Percentiles rank a stretch among this genome's conserved stretches.
Conservation (phyloP, 1,284 basidiomycete genomes). For the Trametes pubescens region DNA sequence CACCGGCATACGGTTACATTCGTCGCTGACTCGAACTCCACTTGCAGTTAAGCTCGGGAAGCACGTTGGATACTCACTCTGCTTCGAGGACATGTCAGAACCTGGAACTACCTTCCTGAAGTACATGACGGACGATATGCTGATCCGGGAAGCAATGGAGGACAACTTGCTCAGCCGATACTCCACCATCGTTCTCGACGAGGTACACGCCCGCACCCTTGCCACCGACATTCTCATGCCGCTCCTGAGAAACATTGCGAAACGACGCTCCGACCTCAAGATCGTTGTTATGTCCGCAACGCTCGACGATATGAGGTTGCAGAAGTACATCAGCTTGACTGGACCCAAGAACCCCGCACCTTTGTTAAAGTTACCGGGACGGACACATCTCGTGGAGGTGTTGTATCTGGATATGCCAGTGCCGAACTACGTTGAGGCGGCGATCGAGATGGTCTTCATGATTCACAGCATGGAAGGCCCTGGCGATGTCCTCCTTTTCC, state of each 20-base stretch:
- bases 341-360: conserved; percentile 66
- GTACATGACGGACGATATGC: conserved; percentile 99
- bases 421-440: conserved; percentile 96
- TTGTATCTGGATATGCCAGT: conserved; percentile 98
- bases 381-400: conserved; percentile 95
- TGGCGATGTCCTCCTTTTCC: conserved; percentile 93
- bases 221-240: conserved; percentile 99
- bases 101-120: conserved; percentile 92
- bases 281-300: conserved; percentile 99
- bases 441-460: conserved; percentile 96
- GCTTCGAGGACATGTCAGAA: conserved; percentile 98
- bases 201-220: conserved; percentile 98
- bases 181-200: conserved; percentile 97
- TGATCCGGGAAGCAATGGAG: conserved; percentile 97
- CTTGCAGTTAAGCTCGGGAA: conserved; percentile 85
- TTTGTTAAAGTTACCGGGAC: conserved; percentile 94
- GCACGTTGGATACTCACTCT: conserved; percentile 97
- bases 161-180: conserved; percentile 91
- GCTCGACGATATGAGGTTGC: conserved; percentile 96
- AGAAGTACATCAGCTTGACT: conserved; percentile 89
- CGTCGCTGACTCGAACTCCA: neutral
- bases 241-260: conserved; percentile 80
- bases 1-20: neutral
- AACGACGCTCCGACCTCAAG: conserved; percentile 89
- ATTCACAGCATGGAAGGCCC: conserved; percentile 96